Base-by-base conservation (phyloP, 2,329 filamentous ascomycete species). In the Monilinia laxa region DNA sequence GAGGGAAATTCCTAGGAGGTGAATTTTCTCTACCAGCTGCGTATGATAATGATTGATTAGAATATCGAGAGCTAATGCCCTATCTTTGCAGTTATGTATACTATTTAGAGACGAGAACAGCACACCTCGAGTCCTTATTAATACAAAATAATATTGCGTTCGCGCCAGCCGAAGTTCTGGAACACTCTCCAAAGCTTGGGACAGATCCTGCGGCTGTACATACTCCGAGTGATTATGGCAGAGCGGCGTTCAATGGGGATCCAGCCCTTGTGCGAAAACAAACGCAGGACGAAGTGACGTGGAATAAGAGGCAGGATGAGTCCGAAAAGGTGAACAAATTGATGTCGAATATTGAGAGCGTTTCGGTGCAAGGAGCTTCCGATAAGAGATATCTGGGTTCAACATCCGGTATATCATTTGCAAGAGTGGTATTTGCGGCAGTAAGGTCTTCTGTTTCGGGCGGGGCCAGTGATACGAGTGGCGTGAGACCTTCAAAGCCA, bases 381-480 rank as follows among this genome's bases (percentile, higher is more conserved):
- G 92, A 95, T 77, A 88, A 91, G 2, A 86, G 92, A 69, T 93
- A 93, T 74, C 82, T 96, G 20, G 92, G 92, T 20, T 92, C 92
- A 0, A 90, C 92, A 1, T 93, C 92, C 2, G 94, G 93, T 20
- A 95, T 98, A 62, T 96, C 93, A 0, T 98, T 98, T 80, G 93
- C 94, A 6, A 86, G 92, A 66, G 92, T 98, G 16, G 94, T 98
- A 14, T 95, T 97, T 76, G 93, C 94, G 12, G 94, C 94, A 0
- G 92, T 98, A 57, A 95, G 96, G 73, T 86, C 86, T 58, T 87
- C 85, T 0, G 83, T 88, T 20, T 83, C 84, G 12, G 84, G 87
- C 73, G 91, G 90, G 7, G 38, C 45, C 31, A 89, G 88, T 14
- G 90, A 92, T 72, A 87, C 87, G 71, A 84, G 82, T 45, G 84